Evolutionary conservation across 2,329 filamentous ascomycete species (phyloP).

Genomic region (Penicillium hordei): DNA sequence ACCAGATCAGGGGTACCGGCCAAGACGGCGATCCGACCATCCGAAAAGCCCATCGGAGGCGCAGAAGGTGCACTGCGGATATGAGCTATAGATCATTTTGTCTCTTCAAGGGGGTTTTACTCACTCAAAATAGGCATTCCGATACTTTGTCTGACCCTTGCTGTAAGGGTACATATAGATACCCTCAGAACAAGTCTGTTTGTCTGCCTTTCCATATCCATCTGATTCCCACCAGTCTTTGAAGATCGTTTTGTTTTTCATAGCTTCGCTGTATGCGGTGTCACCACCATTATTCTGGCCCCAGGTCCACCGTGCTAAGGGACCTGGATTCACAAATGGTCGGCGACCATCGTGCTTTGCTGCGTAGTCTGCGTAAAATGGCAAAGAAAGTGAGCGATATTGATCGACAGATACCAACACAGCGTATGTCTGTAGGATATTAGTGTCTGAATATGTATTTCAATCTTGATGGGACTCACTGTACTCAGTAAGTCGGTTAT

Average conservation of each 20-base stretch:
- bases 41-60: constrained; percentile 24
- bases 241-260: constrained; percentile 36
- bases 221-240: constrained; percentile 35
- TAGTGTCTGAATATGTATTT: neutral
- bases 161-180: constrained; percentile 32
- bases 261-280: constrained; percentile 24
- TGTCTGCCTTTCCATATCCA: constrained; percentile 24
- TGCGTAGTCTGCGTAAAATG: constrained; percentile 32
- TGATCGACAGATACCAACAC: constrained; percentile 21
- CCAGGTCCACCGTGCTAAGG: constrained; percentile 25
- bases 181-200: constrained; percentile 32
- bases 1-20: constrained; percentile 32
- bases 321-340: constrained; percentile 34
- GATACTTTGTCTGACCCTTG: constrained; percentile 21
- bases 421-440: constrained; percentile 18
- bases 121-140: constrained; percentile 19
- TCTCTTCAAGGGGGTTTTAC: neutral
- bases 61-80: constrained; percentile 9
- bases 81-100: neutral
- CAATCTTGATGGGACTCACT: neutral
- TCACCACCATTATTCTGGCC: constrained; percentile 21
- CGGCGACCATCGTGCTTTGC: constrained; percentile 22
- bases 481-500: constrained; percentile 8
- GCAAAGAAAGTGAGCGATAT: constrained; percentile 16
- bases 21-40: constrained; percentile 24